Evolutionary conservation across 371 early-diverging fungal genomes (phyloP), one percentile per base, ranked within the genome.

Genomic region (Actinomortierella wolfii): DNA sequence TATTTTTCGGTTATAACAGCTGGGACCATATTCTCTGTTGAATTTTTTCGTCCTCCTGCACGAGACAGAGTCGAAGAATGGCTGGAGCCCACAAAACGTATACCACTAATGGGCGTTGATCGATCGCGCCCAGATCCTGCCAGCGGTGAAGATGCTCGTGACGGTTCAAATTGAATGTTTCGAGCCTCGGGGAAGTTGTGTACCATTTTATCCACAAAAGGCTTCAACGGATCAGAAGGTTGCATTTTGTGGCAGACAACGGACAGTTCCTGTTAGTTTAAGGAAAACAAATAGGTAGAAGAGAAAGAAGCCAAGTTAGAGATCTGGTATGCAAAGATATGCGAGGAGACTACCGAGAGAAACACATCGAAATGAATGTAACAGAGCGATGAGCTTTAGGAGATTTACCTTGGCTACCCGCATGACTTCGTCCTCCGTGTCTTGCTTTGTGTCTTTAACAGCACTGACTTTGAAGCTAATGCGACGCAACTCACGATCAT

Each of bases 391-490:
- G n/a, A n/a, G n/a, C n/a, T n/a, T n/a, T n/a, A n/a, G 11, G 34
- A 34, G 34, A 34, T 4, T 6, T 73, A 88, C 90, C 69, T 87
- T 83, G 6, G 88, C 89, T 15, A 89, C 76, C 13, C 87, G 86
- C 40, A 82, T 82, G 23, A 89, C 81, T 57, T 91, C 92, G 5
- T 87, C 75, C 57, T 91, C 91, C 6, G 90, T 83, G 67, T 92
- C 91, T 51, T 88, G 83, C 39, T 82, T 76, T 55, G 84, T 86
- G 66, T 97, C 97, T 62, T 93, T 93, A 51, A 85, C 68, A 20
- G 78, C 74, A 51, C 89, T 83, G 0, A 93, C 93, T 15, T 83
- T 80, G 59, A 81, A 78, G 62, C 92, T 90, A 29, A 91, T 76
- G 23, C 85, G 81, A n/a, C 79, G 60, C 39, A 95, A 78, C 28